phyloP scores from a whole-genome alignment of 768 basidiomycete species.

The Pleurotus platypus region DNA sequence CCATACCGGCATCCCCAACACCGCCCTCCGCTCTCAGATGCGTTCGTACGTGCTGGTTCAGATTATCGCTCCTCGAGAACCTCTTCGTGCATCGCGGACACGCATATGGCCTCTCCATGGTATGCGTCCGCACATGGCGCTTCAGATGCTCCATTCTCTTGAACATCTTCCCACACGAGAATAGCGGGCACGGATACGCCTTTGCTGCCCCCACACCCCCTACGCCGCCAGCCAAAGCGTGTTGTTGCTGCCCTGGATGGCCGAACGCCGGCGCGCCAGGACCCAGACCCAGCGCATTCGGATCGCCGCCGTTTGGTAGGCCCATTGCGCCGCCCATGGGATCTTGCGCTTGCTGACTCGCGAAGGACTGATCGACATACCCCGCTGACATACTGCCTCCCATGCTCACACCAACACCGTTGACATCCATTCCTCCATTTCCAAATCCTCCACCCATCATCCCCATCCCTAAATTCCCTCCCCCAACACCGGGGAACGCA shows the following conservation, averaged over 20 bases:
- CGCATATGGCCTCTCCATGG: conserved; percentile 80
- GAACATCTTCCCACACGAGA: conserved; percentile 81
- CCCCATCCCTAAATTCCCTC: neutral
- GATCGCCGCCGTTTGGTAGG: conserved; percentile 13
- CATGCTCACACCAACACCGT: neutral
- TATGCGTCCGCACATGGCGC: conserved; percentile 84
- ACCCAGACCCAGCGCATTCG: neutral
- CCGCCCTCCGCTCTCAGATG: conserved; percentile 50
- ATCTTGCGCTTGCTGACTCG: conserved; percentile 16
- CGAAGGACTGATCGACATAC: conserved; percentile 21
- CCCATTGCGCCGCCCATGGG: conserved; percentile 19
- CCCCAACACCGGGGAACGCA: neutral
- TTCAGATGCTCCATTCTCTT: conserved; percentile 92
- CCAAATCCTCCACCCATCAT: neutral
- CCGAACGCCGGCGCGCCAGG: conserved; percentile 1
- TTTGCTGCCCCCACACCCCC: conserved; percentile 29
- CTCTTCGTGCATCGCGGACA: conserved; percentile 75
- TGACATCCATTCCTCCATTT: neutral
- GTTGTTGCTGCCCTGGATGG: neutral
- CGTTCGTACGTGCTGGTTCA: conserved; percentile 82
- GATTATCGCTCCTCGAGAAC: conserved; percentile 87
- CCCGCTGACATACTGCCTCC: conserved; percentile 15
- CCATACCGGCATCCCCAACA: conserved; percentile 23
- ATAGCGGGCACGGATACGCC: conserved; percentile 79
- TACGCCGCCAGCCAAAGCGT: neutral